Evolutionary conservation across 331 rosid genomes (phyloP).

Genomic region (Pyracantha coccinea): DNA sequence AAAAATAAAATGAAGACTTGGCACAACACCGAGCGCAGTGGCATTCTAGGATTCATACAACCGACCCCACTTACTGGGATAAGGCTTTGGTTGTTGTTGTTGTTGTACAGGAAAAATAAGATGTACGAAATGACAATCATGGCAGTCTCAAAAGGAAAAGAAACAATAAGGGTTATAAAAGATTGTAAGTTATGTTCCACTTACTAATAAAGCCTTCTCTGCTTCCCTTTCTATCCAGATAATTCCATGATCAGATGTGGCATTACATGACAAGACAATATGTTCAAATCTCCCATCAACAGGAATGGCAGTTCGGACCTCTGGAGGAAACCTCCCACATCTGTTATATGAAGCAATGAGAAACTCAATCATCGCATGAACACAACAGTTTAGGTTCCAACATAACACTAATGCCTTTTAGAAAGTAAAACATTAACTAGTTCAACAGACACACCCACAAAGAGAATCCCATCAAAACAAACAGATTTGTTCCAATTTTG

Average conservation of each 20-base stretch:
- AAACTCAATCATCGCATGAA: conserved; percentile 8
- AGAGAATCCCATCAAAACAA: background rate
- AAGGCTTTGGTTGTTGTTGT: no score
- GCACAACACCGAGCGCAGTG: no score
- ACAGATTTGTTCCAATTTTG: background rate
- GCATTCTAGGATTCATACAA: no score
- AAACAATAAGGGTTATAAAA: background rate
- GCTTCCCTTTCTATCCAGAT: conserved; percentile 91
- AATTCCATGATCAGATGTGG: conserved; percentile 82
- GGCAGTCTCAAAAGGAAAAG: background rate
- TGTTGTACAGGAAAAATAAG: background rate
- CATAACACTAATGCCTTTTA: background rate
- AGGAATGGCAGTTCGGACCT: conserved; percentile 93
- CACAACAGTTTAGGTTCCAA: background rate
- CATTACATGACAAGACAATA: conserved; percentile 85
- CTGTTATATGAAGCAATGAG: conserved; percentile 36
- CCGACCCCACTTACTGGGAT: no score
- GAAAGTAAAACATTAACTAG: background rate
- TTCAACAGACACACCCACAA: background rate
- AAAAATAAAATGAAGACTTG: background rate
- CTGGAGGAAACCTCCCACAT: conserved; percentile 98
- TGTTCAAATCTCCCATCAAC: conserved; percentile 99
- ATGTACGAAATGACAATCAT: background rate
- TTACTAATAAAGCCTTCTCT: conserved; percentile 82
- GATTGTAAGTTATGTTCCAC: conserved; percentile 12